Base-by-base conservation (phyloP, 176 grass and related monocot genomes). In the Phoenix roebelenii region DNA sequence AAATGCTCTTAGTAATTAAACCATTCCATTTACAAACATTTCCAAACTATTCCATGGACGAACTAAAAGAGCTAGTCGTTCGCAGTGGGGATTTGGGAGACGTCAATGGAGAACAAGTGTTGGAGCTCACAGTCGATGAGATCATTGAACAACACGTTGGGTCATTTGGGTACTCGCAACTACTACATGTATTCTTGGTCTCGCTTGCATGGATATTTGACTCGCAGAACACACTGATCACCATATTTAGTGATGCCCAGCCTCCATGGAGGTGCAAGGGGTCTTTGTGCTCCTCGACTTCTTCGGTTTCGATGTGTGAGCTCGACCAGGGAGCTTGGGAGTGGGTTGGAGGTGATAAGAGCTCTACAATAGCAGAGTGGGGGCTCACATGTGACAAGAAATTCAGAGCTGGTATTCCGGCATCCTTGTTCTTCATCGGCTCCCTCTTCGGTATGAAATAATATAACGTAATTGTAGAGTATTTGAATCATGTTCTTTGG, bases 361-460 rank as follows among this genome's bases (percentile, higher is more conserved):
- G 62, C 74, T 77, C 80, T 16, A 83, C 64, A 15, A 64, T 83
- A 61, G 80, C 74, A 2, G 80, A 83, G 49, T 83, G 80, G 80
- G 80, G 58, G 56, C 80, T 83, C 71, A 22, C 78, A 18, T 83
- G 80, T 9, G 80, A 68, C 66, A 74, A 74, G 51, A 77, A 26
- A 23, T 83, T 83, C 61, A 6, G 4, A 32, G 80, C 74, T 20
- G 80, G 80, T 20, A 69, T 83, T 74, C 80, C 74, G 7, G 80
- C 80, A 4, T 83, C 80, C 25, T 58, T 73, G 57, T 83, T 77
- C 69, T 83, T 83, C 69, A 25, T 82, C 51, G 79, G 79, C 12
- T 82, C 79, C 4, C 66, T 82, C 7, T 39, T 82, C 30, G 79
- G 79, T 82, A 75, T 50, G 24, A 18, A 44, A 44, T 44, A 7